Percentiles rank a stretch among this genome's conserved stretches.
Conservation (phyloP, 2,329 filamentous ascomycete genomes). For the Colletotrichum falcatum region DNA sequence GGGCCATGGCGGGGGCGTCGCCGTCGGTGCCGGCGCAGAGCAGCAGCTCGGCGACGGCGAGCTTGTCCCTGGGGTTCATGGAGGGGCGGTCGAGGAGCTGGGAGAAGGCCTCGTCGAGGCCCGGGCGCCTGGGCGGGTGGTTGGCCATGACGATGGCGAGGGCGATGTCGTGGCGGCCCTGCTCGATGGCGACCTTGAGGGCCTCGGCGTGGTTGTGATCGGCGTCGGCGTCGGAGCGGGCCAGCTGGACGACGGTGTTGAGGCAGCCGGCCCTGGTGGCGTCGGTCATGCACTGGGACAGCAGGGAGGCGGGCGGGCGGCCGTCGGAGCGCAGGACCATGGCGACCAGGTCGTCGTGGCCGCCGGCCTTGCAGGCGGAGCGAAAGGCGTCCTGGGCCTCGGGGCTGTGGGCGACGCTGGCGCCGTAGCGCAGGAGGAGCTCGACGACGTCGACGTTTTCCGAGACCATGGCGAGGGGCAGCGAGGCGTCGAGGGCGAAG, state of each 20-base stretch:
- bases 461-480: conserved; percentile 61
- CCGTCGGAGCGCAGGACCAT: conserved; percentile 63
- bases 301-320: conserved; percentile 55
- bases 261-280: conserved; percentile 63
- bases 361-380: conserved; percentile 60
- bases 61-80: conserved; percentile 61
- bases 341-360: conserved; percentile 59
- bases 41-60: conserved; percentile 65
- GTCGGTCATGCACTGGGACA: conserved; percentile 65
- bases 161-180: conserved; percentile 64
- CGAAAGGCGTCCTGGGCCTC: conserved; percentile 67
- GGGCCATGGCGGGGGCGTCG: conserved; percentile 59
- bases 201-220: conserved; percentile 65
- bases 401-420: conserved; percentile 48
- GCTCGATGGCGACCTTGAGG: conserved; percentile 61
- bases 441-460: conserved; percentile 58
- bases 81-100: conserved; percentile 59
- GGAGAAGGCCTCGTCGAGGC: conserved; percentile 64
- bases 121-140: conserved; percentile 61
- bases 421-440: conserved; percentile 64
- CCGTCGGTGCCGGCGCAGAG: conserved; percentile 70
- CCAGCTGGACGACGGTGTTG: conserved; percentile 63
- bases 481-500: conserved; percentile 60
- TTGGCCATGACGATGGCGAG: conserved; percentile 66
- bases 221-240: conserved; percentile 65